Evolutionary conservation across 2,329 filamentous ascomycete genomes (phyloP).

Genomic region (Coniochaeta hoffmannii): DNA sequence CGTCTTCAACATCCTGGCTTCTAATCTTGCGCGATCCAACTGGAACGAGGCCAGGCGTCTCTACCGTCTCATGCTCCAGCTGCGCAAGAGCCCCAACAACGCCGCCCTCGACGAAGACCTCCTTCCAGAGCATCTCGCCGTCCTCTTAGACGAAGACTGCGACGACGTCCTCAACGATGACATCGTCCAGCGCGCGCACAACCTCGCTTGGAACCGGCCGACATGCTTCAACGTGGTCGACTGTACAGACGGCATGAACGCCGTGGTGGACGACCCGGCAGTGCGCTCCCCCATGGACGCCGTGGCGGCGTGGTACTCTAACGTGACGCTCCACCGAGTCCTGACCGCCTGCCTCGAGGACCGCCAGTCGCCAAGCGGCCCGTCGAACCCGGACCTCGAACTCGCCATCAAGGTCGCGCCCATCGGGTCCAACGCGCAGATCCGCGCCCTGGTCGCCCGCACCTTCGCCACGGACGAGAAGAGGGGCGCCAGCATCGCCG

Average conservation of each 20-base stretch:
- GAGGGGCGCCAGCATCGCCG: constrained; percentile 48
- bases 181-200: constrained; percentile 80
- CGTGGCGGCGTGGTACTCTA: constrained; percentile 87
- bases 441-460: constrained; percentile 51
- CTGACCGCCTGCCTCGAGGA: constrained; percentile 55
- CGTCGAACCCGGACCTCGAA: constrained; percentile 46
- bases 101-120: constrained; percentile 40
- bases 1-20: constrained; percentile 62
- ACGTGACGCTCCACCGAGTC: constrained; percentile 60
- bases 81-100: constrained; percentile 30
- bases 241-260: constrained; percentile 67
- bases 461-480: constrained; percentile 48
- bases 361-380: constrained; percentile 36
- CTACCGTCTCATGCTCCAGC: constrained; percentile 38
- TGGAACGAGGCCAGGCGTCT: constrained; percentile 77
- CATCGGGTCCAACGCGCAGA: constrained; percentile 64
- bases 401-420: constrained; percentile 70
- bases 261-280: constrained; percentile 76
- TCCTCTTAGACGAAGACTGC: constrained; percentile 70
- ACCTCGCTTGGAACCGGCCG: constrained; percentile 78
- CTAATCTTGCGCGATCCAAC: constrained; percentile 64
- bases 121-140: constrained; percentile 68
- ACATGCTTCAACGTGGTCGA: constrained; percentile 59
- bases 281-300: constrained; percentile 85
- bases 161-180: constrained; percentile 72